Evolutionary conservation across 1,139 yeast genomes (phyloP).

Genomic region (Sugiyamaella grinbergsii): DNA sequence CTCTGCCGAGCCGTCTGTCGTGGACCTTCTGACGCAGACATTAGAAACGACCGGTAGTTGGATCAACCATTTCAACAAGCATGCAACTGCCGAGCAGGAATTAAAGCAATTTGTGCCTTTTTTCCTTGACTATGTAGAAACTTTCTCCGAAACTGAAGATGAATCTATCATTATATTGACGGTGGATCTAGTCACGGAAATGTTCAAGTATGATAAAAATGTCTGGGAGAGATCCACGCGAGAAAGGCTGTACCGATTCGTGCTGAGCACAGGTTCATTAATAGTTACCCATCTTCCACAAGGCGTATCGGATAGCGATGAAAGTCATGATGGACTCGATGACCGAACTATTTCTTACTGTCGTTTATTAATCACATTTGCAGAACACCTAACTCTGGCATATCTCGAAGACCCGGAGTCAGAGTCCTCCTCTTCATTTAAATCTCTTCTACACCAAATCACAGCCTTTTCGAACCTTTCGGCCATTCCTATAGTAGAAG

Average conservation of each 20-base stretch:
- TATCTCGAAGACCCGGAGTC: constrained; percentile 24
- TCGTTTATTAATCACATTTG: constrained; percentile 22
- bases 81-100: constrained; percentile 6
- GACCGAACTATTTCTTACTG: constrained; percentile 13
- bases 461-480: constrained; percentile 61
- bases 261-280: background rate
- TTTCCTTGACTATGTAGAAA: constrained; percentile 9
- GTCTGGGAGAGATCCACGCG: constrained; percentile 2
- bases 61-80: constrained; percentile 28
- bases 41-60: constrained; percentile 28
- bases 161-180: constrained; percentile 1
- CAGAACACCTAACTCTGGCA: constrained; percentile 17
- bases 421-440: constrained; percentile 13
- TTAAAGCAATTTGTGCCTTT: constrained; percentile 9
- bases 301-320: constrained; percentile 5
- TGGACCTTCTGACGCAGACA: constrained; percentile 15
- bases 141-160: background rate
- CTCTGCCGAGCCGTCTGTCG: too few species aligned
- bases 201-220: constrained; percentile 11
- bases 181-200: background rate
- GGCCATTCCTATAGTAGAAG: constrained; percentile 66
- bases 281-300: background rate
- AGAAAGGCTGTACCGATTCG: constrained; percentile 10
- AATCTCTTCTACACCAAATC: constrained; percentile 40
- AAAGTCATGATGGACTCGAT: constrained; percentile 17